Evolutionary conservation across 2,329 filamentous ascomycete species (phyloP), one percentile per base, ranked within the genome.

Genomic region (Cladophialophora bantiana): DNA sequence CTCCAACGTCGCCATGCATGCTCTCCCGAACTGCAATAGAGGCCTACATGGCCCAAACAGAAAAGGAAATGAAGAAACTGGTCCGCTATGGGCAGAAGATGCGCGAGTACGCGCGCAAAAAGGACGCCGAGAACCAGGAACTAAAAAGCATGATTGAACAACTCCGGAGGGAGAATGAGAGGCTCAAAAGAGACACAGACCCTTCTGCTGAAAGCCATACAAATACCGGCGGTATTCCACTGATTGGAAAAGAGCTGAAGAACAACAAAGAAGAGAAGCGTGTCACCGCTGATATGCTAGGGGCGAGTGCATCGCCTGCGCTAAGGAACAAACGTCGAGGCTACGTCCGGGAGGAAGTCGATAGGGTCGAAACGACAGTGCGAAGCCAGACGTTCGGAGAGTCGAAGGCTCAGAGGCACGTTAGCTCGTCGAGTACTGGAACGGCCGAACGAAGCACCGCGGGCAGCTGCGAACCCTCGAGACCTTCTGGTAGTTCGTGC

Each of bases 1-100:
- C 18, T 15, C 15, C 57, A 50, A 35, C 34, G 7, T 15, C 48
- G 15, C n/a, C 59, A 54, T 61, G 48, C 35, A 1, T 34, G 4
- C 38, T 64, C 34, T 38, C 55, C 4, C 59, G 60, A 6, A 31
- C 48, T 5, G 84, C 88, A 68, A 88, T 86, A 71, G 84, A 88
- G 62, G 81, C 78, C 45, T 89, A 89, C 72, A 80, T 86, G 15
- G 79, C 81, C 26, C 84, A 82, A 56, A 88, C 86, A 40, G 84
- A 86, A 67, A 81, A 80, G 45, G 86, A 89, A 73, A 84, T 88
- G 73, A 86, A 83, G 74, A 87, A 85, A 71, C 79, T 89, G 57
- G 82, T 89, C 59, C 80, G 83, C 35, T 88, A 89, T 55, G 65
- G 63, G 10, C 64, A 69, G 62, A 71, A 71, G 52, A 71, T 71